A percentile compares a stretch with the other conserved stretches of the same genome.
phyloP scores from a whole-genome alignment of 306 rosid genomes.

The Acacia confusa region DNA sequence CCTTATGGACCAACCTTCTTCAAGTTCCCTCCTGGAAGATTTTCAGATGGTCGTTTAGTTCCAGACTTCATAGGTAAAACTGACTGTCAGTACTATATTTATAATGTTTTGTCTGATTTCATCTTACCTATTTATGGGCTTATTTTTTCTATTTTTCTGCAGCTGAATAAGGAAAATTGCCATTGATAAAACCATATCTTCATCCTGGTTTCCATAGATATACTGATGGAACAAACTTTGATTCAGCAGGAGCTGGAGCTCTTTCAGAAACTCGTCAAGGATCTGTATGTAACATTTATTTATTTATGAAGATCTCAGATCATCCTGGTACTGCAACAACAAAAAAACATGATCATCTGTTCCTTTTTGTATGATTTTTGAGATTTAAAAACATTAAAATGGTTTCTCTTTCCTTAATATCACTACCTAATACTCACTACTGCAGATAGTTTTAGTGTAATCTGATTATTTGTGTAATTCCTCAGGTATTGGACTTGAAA shows the following conservation, averaged over 20 bases:
- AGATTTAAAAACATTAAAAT: not conserved
- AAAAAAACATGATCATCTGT: not conserved
- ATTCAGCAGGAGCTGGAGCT: not conserved
- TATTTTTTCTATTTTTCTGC: not conserved
- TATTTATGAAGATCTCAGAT: not conserved
- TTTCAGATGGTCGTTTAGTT: not conserved
- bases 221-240: not conserved
- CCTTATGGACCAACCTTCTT: not conserved
- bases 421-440: constrained; percentile 33
- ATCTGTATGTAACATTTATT: not conserved
- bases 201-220: not conserved
- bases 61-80: not conserved
- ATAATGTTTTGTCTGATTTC: not conserved
- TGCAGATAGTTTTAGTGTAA: not conserved
- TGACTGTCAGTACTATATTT: not conserved
- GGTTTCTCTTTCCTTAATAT: constrained; percentile 26
- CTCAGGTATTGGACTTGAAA: constrained; percentile 60
- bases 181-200: not conserved
- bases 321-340: not conserved
- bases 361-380: not conserved
- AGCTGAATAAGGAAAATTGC: not conserved
- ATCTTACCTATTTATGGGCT: not conserved
- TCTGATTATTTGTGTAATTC: not conserved
- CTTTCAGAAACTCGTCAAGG: constrained; percentile 1
- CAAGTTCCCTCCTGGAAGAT: not conserved